Evolutionary conservation across 2,329 filamentous ascomycete species (phyloP).

Genomic region (Diaporthe citrichinensis): DNA sequence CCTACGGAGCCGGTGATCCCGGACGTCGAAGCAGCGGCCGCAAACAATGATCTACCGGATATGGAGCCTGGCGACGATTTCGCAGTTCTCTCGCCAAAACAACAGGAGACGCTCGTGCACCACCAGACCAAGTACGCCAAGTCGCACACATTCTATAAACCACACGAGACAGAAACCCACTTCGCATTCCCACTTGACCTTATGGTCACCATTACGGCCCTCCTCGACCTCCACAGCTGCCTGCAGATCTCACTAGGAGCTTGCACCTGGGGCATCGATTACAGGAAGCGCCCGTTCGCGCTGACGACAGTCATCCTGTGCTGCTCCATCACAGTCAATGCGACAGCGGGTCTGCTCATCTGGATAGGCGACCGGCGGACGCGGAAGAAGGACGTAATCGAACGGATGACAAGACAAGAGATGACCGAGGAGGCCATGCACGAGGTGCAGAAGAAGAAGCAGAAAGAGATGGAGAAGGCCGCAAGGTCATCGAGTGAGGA

Average conservation of each 20-base stretch:
- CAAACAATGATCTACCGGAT: slow-evolving; percentile 52
- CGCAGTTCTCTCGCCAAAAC: slow-evolving; percentile 74
- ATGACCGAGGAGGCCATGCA: slow-evolving; percentile 74
- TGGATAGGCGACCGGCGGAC: slow-evolving; percentile 81
- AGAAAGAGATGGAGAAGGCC: slow-evolving; percentile 41
- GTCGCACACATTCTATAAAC: slow-evolving; percentile 91
- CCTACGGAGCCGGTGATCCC: slow-evolving; percentile 57
- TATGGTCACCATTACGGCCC: slow-evolving; percentile 82
- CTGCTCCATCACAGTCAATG: slow-evolving; percentile 83
- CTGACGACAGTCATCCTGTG: slow-evolving; percentile 86
- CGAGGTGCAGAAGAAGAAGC: slow-evolving; percentile 62
- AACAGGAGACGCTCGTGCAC: slow-evolving; percentile 79
- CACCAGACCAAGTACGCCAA: slow-evolving; percentile 86
- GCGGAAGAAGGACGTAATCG: slow-evolving; percentile 87
- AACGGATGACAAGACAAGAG: slow-evolving; percentile 82
- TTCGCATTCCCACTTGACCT: slow-evolving; percentile 82
- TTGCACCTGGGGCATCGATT: slow-evolving; percentile 84
- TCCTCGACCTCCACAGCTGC: slow-evolving; percentile 84
- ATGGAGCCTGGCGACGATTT: slow-evolving; percentile 63
- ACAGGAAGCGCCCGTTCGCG: slow-evolving; percentile 76
- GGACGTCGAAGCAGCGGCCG: slow-evolving; percentile 58
- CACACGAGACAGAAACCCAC: slow-evolving; percentile 87
- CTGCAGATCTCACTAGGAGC: slow-evolving; percentile 85
- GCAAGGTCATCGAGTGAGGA: slow-evolving; percentile 27
- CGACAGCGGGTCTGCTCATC: slow-evolving; percentile 82